Conservation (phyloP, 352 stramenopile species). For the Globisporangium megalacanthum region DNA sequence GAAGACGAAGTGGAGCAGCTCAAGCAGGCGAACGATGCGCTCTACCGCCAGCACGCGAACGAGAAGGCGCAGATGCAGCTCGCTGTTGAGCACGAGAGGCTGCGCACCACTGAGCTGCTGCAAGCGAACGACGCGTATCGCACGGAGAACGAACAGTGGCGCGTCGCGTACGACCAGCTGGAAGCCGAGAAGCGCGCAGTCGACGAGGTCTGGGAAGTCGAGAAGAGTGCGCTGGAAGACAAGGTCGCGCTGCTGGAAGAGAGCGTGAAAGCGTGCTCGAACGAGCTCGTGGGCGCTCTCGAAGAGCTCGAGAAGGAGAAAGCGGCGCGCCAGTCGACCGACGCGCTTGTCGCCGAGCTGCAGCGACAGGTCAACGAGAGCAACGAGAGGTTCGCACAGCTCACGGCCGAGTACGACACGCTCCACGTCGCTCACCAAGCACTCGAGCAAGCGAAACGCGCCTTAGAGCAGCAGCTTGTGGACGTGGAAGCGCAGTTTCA, state of each 20-base stretch:
- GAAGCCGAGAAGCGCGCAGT: slow-evolving; percentile 39
- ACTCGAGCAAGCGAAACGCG: slow-evolving; percentile 19
- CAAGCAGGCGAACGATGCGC: slow-evolving; percentile 44
- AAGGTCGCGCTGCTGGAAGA: slow-evolving; percentile 45
- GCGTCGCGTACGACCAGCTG: slow-evolving; percentile 49
- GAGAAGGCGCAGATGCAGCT: slow-evolving; percentile 79
- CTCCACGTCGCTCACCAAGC: slow-evolving; percentile 33
- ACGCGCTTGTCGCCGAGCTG: slow-evolving; percentile 37
- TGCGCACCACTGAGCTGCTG: slow-evolving; percentile 33
- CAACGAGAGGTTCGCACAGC: slow-evolving; percentile 48
- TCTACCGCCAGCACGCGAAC: slow-evolving; percentile 62
- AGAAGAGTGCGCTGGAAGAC: slow-evolving; percentile 47
- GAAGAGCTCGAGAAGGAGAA: slow-evolving; percentile 53
- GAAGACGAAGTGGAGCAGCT: slow-evolving; percentile 51
- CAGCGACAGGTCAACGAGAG: slow-evolving; percentile 50
- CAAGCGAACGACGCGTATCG: slow-evolving; percentile 37
- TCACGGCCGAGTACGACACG: slow-evolving; percentile 47
- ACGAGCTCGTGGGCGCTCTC: slow-evolving; percentile 39
- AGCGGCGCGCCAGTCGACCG: slow-evolving; percentile 17
- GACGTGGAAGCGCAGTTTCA: slow-evolving; percentile 18
- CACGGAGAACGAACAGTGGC: slow-evolving; percentile 57
- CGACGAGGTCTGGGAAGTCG: slow-evolving; percentile 39
- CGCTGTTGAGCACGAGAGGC: slow-evolving; percentile 58
- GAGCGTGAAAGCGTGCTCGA: slow-evolving; percentile 39
- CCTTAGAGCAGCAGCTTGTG: slow-evolving; percentile 17